Base-by-base conservation (phyloP, 1,284 basidiomycete species). In the Dichomitus squalens region DNA sequence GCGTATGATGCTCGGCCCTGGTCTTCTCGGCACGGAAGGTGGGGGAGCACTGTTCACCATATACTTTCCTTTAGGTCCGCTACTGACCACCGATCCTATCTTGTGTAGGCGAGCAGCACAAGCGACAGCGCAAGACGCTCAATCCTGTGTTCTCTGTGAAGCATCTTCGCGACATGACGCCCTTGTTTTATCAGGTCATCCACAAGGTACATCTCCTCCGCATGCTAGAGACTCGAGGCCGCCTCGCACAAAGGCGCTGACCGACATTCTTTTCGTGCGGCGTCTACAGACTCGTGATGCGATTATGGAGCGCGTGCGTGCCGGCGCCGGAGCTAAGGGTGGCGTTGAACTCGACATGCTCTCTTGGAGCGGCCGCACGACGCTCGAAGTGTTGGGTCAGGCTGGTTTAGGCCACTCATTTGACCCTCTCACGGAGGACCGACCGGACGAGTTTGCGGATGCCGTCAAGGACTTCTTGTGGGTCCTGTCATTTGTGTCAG, bases 381-480 rank as follows among this genome's bases (percentile, higher is more conserved):
- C 59, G 29, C 59, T 66, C 9, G 65, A 66, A 25, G 50, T 64
- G 6, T 49, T 66, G 49, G 63, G 65, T 7, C 63, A 60, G 50
- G 63, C 59, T 2, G 59, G 63, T 0, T 52, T 66, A 1, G 63
- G 63, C 7, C 57, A 64, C 52, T 63, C 63, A 7, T 64, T 66
- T 51, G 63, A 66, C 44, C 55, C 57, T 8, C 53, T 63, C 21
- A 59, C 49, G 2, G 53, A 60, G 34, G 63, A 66, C 49, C 60
- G 54, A 31, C 44, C 59, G 9, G 63, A 69, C 43, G 55, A 59
- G 18, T 71, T 70, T 44, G 63, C 64, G 14, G 55, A 55, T 25
- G 60, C 70, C 11, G 57, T 72, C 40, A 70, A 69, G 52, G 54
- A 61, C 5, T 57, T 72, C 33, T 58, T 65, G 70, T 73, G 44